Percentiles rank a stretch among this genome's conserved stretches.
phyloP scores from a whole-genome alignment of 2,329 filamentous ascomycete species.

The Colletotrichum sojae region DNA sequence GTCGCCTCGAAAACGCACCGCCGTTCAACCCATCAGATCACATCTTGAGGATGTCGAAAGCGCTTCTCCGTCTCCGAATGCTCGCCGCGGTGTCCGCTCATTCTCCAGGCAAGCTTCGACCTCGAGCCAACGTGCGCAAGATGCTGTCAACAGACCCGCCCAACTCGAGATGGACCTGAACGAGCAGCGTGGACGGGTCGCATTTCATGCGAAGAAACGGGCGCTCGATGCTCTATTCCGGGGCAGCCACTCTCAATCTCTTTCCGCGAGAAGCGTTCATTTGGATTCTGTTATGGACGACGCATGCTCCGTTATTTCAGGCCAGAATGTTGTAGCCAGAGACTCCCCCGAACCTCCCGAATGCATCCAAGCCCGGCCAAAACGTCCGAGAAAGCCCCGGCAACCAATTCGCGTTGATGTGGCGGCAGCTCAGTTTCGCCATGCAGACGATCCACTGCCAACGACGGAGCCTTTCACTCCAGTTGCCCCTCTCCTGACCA shows the following conservation, averaged over 20 bases:
- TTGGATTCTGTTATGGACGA: conserved; percentile 31
- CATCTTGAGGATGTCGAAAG: not conserved
- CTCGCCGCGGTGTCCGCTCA: conserved; percentile 26
- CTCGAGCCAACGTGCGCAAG: conserved; percentile 17
- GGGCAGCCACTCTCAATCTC: conserved; percentile 32
- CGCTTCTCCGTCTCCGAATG: conserved; percentile 8
- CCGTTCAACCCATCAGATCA: conserved; percentile 3
- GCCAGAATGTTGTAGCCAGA: conserved; percentile 4
- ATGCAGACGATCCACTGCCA: conserved; percentile 67
- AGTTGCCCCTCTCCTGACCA: conserved; percentile 27
- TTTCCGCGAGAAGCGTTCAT: conserved; percentile 29
- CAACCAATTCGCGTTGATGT: conserved; percentile 63
- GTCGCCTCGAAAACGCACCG: conserved; percentile 6
- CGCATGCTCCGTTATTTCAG: conserved; percentile 28
- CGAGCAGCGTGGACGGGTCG: conserved; percentile 50
- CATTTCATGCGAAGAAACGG: conserved; percentile 67
- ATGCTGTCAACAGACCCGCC: conserved; percentile 58
- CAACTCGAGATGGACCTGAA: conserved; percentile 67
- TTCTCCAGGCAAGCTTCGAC: conserved; percentile 38
- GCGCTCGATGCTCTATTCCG: conserved; percentile 69
- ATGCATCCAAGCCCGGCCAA: not conserved
- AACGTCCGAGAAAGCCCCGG: conserved; percentile 59
- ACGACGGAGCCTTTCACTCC: conserved; percentile 38
- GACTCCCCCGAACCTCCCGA: conserved; percentile 15
- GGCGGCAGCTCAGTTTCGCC: conserved; percentile 66